Evolutionary conservation across 2,329 filamentous ascomycete species (phyloP).

Genomic region (Trichoderma sp.): DNA sequence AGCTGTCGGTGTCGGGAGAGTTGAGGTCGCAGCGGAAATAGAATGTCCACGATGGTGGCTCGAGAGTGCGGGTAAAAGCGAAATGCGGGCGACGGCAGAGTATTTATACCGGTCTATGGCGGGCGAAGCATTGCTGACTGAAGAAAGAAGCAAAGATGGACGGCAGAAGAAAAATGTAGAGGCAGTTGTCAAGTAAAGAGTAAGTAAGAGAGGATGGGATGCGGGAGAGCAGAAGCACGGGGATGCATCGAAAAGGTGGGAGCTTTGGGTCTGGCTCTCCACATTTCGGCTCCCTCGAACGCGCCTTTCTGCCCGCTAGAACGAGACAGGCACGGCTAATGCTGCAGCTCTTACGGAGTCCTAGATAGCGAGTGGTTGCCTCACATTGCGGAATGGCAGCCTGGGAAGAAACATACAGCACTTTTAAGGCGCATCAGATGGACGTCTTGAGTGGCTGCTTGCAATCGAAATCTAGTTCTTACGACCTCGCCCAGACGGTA

Average conservation of each 20-base stretch:
- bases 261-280: background rate
- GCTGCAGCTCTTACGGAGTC: background rate
- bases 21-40: background rate
- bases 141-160: background rate
- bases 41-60: background rate
- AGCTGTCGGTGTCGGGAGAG: background rate
- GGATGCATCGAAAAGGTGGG: background rate
- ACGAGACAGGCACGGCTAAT: background rate
- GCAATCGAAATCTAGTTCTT: background rate
- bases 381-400: background rate
- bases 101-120: conserved; percentile 10
- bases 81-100: background rate
- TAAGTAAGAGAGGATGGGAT: background rate
- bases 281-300: conserved; percentile 17
- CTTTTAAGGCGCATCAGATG: background rate
- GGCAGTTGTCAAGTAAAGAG: background rate
- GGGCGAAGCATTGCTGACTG: conserved; percentile 12
- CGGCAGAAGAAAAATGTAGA: background rate
- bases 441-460: background rate
- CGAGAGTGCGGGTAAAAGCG: background rate
- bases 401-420: background rate
- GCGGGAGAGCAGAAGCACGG: background rate
- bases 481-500: background rate
- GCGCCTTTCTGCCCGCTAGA: conserved; percentile 12
- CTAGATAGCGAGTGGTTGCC: background rate